Percentiles rank a stretch among this genome's conserved stretches.
phyloP scores from a whole-genome alignment of 2,329 filamentous ascomycete species.

The Geosmithia flava region DNA sequence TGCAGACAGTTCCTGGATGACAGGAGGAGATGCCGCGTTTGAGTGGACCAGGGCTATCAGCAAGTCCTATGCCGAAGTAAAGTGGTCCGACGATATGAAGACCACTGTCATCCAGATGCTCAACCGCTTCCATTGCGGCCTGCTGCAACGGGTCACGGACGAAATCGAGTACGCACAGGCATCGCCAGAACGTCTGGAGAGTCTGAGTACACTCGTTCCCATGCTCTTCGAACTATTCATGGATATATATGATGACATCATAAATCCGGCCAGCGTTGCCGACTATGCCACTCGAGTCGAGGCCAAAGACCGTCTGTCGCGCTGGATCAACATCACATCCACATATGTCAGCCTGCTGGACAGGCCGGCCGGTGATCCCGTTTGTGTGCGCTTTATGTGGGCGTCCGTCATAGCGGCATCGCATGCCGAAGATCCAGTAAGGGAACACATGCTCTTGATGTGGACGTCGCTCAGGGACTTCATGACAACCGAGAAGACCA shows the following conservation, averaged over 20 bases:
- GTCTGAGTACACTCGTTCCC: conserved; percentile 33
- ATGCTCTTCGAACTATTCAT: conserved; percentile 52
- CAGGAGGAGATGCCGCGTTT: conserved; percentile 43
- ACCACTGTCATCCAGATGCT: conserved; percentile 43
- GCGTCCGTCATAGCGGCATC: conserved; percentile 41
- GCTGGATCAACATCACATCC: conserved; percentile 40
- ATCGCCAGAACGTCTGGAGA: conserved; percentile 12
- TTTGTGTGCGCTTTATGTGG: conserved; percentile 45
- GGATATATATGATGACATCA: conserved; percentile 47
- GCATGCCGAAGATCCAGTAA: conserved; percentile 35
- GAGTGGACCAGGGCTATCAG: conserved; percentile 43
- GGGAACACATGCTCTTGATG: conserved; percentile 44
- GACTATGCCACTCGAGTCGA: conserved; percentile 34
- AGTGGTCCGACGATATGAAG: conserved; percentile 49
- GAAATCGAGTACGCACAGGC: conserved; percentile 22
- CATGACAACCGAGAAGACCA: conserved; percentile 24
- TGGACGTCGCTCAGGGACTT: conserved; percentile 46
- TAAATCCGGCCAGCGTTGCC: conserved; percentile 41
- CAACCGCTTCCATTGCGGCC: conserved; percentile 36
- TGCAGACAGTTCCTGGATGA: conserved; percentile 29
- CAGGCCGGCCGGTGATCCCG: conserved; percentile 18
- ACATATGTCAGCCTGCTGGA: conserved; percentile 25
- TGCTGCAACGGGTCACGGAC: conserved; percentile 32
- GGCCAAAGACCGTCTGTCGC: conserved; percentile 33
- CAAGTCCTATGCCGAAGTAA: conserved; percentile 35